A percentile compares a stretch with the other conserved stretches of the same genome.
Evolutionary conservation across 2,329 filamentous ascomycete genomes (phyloP).

Genomic region (Anthostomella pinea): DNA sequence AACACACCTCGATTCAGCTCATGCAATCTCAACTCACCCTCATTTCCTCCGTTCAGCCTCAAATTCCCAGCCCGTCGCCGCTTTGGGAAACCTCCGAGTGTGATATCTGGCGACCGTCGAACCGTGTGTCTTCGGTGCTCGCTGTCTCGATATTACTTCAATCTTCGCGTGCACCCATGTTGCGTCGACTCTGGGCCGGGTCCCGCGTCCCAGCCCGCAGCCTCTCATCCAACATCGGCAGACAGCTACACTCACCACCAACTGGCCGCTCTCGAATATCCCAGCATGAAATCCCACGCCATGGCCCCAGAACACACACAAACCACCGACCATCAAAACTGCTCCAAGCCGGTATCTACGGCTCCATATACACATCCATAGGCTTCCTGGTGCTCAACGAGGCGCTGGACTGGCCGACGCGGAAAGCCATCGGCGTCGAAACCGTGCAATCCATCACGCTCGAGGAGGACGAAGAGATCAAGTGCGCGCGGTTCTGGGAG

Average conservation of each 20-base stretch:
- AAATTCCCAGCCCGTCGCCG: no score
- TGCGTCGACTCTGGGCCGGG: conserved; percentile 14
- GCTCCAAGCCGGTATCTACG: conserved; percentile 14
- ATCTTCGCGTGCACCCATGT: no score
- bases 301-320: not conserved
- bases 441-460: conserved; percentile 8
- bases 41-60: no score
- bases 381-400: conserved; percentile 15
- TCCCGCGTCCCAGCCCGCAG: conserved; percentile 5
- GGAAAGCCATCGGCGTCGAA: conserved; percentile 3
- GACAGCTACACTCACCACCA: conserved; percentile 1
- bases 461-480: conserved; percentile 4
- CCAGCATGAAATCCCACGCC: conserved; percentile 2
- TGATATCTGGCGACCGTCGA: no score
- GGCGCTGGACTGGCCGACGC: conserved; percentile 6
- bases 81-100: no score
- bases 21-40: no score
- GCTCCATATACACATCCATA: conserved; percentile 17
- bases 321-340: conserved; percentile 1
- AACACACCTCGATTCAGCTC: no score
- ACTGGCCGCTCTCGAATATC: conserved; percentile 7
- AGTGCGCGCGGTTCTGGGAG: conserved; percentile 9
- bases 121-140: no score
- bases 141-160: no score
- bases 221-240: conserved; percentile 5